Percentiles rank a stretch among this genome's conserved stretches.
Evolutionary conservation across 176 grass and related monocot genomes (phyloP).

Genomic region (Metroxylon sagu): DNA sequence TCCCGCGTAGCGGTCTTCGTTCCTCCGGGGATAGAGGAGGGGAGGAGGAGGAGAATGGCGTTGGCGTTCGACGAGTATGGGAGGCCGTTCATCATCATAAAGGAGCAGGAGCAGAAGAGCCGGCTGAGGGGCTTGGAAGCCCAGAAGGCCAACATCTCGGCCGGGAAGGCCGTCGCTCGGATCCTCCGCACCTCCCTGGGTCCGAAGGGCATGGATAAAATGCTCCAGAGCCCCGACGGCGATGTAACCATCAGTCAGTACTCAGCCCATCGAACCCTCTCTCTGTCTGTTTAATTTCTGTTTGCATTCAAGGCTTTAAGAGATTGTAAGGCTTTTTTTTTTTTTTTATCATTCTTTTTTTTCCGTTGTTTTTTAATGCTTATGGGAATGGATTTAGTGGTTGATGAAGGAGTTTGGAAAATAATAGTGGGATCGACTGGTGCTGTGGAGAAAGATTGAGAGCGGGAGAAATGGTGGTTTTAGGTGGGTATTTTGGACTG

Average conservation of each 20-base stretch:
- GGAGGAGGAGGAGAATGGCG: conserved; percentile 31
- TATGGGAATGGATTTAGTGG: no score
- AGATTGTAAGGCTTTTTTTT: no score
- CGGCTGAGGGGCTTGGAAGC: conserved; percentile 55
- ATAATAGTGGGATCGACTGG: no score
- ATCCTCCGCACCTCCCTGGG: conserved; percentile 70
- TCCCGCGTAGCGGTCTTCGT: no score
- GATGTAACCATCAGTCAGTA: conserved; percentile 65
- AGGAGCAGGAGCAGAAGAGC: conserved; percentile 61
- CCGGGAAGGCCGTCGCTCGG: conserved; percentile 43
- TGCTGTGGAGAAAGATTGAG: no score
- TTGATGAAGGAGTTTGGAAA: no score
- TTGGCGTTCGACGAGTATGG: conserved; percentile 73
- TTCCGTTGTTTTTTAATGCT: no score
- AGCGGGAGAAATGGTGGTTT: background rate
- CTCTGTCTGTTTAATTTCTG: conserved; percentile 11
- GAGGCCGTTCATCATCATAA: conserved; percentile 54
- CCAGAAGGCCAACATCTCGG: conserved; percentile 74
- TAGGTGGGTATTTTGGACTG: background rate
- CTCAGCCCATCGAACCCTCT: background rate
- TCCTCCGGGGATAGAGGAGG: background rate
- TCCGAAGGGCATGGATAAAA: conserved; percentile 87
- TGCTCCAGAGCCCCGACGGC: conserved; percentile 65
- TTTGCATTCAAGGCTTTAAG: no score
- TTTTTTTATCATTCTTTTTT: background rate